A percentile compares a stretch with the other conserved stretches of the same genome.
Evolutionary conservation across 2,329 filamentous ascomycete species (phyloP).

Genomic region (Venturia asperata): DNA sequence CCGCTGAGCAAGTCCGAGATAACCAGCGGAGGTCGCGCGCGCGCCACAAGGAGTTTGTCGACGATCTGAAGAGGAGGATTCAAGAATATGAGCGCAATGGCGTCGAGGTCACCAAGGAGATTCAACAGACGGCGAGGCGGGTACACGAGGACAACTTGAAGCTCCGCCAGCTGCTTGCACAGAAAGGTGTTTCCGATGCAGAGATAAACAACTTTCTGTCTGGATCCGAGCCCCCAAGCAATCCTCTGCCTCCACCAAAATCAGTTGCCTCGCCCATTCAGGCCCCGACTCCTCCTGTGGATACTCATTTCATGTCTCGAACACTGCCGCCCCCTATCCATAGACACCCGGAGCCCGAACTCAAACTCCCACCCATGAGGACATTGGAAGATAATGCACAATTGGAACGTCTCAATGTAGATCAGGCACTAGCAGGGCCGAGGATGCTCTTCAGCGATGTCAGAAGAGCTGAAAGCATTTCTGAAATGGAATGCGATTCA

Average conservation of each 20-base stretch:
- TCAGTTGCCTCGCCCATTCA: background rate
- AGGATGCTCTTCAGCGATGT: background rate
- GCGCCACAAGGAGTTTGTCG: conserved; percentile 45
- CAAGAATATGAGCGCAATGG: conserved; percentile 44
- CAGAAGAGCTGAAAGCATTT: background rate
- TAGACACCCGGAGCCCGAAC: background rate
- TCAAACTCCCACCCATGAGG: conserved; percentile 3
- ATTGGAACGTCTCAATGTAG: background rate
- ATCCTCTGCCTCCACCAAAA: conserved; percentile 8
- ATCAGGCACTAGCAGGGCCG: conserved; percentile 1
- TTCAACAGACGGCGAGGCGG: conserved; percentile 47
- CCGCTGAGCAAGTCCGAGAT: conserved; percentile 32
- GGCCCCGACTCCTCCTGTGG: conserved; percentile 3
- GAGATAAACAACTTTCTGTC: conserved; percentile 12
- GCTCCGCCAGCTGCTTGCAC: conserved; percentile 38
- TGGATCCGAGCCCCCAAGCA: background rate
- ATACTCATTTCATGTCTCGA: background rate
- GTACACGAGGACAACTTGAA: conserved; percentile 45
- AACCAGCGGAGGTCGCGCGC: conserved; percentile 50
- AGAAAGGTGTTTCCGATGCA: conserved; percentile 15
- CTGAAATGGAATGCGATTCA: background rate
- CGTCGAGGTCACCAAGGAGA: conserved; percentile 45
- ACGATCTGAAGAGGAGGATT: conserved; percentile 42
- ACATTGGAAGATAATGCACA: background rate
- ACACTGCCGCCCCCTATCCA: conserved; percentile 8